Conservation (phyloP, 371 early-diverging fungal genomes). For the Rhizopus arrhizus region DNA sequence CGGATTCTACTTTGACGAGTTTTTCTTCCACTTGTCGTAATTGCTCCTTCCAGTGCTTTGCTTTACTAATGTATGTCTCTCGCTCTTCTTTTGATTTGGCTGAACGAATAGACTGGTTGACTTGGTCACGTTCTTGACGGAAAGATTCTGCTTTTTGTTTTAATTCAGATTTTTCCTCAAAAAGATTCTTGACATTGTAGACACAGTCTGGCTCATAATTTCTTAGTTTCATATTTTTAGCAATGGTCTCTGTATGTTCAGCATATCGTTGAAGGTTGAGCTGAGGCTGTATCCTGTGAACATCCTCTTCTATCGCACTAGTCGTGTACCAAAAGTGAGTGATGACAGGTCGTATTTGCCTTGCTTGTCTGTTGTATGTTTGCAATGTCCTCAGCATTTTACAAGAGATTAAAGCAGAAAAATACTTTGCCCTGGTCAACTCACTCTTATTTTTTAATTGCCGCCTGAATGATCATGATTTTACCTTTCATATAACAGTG, state of each 20-base stretch:
- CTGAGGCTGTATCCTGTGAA: slow-evolving; percentile 48
- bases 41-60: slow-evolving; percentile 31
- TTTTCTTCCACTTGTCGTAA: slow-evolving; percentile 19
- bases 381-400: slow-evolving; percentile 3
- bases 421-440: not conserved
- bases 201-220: slow-evolving; percentile 53
- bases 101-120: slow-evolving; percentile 22
- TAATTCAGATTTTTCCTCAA: slow-evolving; percentile 40
- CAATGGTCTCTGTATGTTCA: slow-evolving; percentile 51
- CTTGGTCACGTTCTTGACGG: slow-evolving; percentile 16
- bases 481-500: not conserved
- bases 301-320: slow-evolving; percentile 11
- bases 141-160: slow-evolving; percentile 1
- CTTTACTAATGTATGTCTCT: slow-evolving; percentile 16
- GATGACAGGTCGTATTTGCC: not conserved
- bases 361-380: not conserved
- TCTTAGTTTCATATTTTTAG: slow-evolving; percentile 58
- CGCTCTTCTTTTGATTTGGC: slow-evolving; percentile 17
- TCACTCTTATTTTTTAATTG: not conserved
- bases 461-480: not conserved
- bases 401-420: not conserved
- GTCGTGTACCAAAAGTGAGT: not conserved
- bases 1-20: slow-evolving; percentile 14
- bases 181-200: slow-evolving; percentile 50
- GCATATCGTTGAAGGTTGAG: slow-evolving; percentile 65